Base-by-base conservation (phyloP, 345 rosid species). In the Ceriops tagal region DNA sequence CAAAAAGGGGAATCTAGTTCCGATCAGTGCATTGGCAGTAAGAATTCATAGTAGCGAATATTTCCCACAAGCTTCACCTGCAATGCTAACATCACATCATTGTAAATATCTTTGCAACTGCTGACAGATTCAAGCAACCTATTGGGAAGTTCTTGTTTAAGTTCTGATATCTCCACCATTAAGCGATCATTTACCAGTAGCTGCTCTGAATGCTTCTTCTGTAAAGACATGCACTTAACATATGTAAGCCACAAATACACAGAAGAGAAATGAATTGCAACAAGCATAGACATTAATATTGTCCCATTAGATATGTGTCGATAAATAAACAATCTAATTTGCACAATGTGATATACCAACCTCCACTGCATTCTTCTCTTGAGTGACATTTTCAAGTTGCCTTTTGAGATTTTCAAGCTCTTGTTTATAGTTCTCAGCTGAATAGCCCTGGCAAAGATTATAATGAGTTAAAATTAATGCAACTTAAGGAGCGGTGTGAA, bases 141-240 rank as follows among this genome's bases (percentile, higher is more conserved):
- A 79, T 32, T 80, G 64, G 96, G 91, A 53, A 84, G 75, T 76
- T 83, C 87, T 77, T 82, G 82, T 79, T 76, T 86, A 70, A 88
- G 86, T 78, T 86, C 79, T 64, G 87, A 77, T 64, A 88, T 69
- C 85, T 95, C 91, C 73, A 72, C 81, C 77, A 65, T 77, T 70
- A 92, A 67, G 77, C 73, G 78, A 39, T 72, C 81, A 74, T 87
- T 89, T 69, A 83, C 18, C 47, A 53, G 71, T 59, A 80, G 67
- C 64, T 89, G 91, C 71, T 88, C 91, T 20, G 69, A 75, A 78
- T 83, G 76, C 76, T 84, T 87, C 69, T 77, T 81, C 99, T 95
- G 89, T 15, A 22, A 27, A 55, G 10, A 58, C 65, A 72, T 49
- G 60, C 43, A 21, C 34, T 19, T 52, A 8, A 62, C 31, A 5